Conservation (phyloP, 1,284 basidiomycete genomes). For the Ustanciosporium gigantosporum region DNA sequence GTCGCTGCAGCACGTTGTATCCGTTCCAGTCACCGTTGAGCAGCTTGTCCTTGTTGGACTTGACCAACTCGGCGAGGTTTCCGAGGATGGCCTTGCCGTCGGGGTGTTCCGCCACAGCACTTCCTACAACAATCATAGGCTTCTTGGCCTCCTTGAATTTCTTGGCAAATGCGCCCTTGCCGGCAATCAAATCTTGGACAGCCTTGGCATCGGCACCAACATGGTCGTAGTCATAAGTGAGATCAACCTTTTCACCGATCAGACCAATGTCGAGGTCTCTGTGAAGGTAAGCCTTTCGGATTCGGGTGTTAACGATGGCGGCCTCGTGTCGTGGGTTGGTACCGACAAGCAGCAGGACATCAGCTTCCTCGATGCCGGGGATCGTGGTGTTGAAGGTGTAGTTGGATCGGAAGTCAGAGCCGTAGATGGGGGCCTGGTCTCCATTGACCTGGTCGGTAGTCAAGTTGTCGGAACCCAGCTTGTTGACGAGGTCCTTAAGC, state of each 20-base stretch:
- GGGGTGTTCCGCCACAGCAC: constrained; percentile 80
- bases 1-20: constrained; percentile 86
- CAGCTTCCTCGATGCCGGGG: constrained; percentile 85
- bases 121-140: constrained; percentile 91
- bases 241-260: constrained; percentile 88
- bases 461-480: constrained; percentile 93
- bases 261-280: constrained; percentile 82
- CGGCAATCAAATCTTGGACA: constrained; percentile 74
- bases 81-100: constrained; percentile 82
- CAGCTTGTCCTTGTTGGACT: constrained; percentile 68
- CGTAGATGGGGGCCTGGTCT: constrained; percentile 70
- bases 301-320: constrained; percentile 93
- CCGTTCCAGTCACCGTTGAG: constrained; percentile 93
- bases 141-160: constrained; percentile 89
- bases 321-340: constrained; percentile 98
- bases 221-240: constrained; percentile 90
- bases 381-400: constrained; percentile 98
- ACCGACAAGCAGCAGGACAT: constrained; percentile 89
- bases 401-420: constrained; percentile 90
- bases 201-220: constrained; percentile 80
- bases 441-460: constrained; percentile 77
- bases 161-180: constrained; percentile 77
- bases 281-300: constrained; percentile 91
- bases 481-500: constrained; percentile 90
- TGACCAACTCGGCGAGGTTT: constrained; percentile 77